Conservation (phyloP, 345 rosid species). For the Eucalyptus marginata region DNA sequence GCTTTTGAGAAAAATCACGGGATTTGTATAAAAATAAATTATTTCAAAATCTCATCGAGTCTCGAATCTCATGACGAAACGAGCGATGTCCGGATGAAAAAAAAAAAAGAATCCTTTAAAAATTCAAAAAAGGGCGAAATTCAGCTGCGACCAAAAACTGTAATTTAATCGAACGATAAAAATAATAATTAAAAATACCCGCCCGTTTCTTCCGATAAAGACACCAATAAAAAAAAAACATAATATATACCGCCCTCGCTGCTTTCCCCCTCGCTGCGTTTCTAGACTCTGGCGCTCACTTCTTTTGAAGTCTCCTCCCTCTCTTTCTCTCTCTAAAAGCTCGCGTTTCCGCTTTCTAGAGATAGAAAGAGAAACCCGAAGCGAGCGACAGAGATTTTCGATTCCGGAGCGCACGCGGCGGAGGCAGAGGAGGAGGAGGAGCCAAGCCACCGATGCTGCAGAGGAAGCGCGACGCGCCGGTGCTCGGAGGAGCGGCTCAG, state of each 20-base stretch:
- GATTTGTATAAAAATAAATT: not conserved
- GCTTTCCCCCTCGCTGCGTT: not conserved
- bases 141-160: not conserved
- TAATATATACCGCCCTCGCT: not conserved
- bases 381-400: not conserved
- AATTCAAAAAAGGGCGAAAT: not conserved
- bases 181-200: not conserved
- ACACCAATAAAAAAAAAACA: not conserved
- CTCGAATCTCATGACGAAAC: not conserved
- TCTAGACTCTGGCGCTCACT: constrained; percentile 39
- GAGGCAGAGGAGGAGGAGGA: not conserved
- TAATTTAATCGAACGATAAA: not conserved
- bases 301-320: constrained; percentile 24
- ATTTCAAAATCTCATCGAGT: not conserved
- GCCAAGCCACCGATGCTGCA: not conserved
- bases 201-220: not conserved
- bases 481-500: not conserved
- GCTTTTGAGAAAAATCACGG: not conserved
- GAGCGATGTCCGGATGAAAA: not conserved
- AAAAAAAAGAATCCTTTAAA: not conserved
- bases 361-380: not conserved
- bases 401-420: not conserved
- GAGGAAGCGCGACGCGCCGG: not conserved
- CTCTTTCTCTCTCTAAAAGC: not conserved
- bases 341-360: not conserved